Evolutionary conservation across 805 yeast genomes (phyloP).

Genomic region (Zygotorulaspora sp.): DNA sequence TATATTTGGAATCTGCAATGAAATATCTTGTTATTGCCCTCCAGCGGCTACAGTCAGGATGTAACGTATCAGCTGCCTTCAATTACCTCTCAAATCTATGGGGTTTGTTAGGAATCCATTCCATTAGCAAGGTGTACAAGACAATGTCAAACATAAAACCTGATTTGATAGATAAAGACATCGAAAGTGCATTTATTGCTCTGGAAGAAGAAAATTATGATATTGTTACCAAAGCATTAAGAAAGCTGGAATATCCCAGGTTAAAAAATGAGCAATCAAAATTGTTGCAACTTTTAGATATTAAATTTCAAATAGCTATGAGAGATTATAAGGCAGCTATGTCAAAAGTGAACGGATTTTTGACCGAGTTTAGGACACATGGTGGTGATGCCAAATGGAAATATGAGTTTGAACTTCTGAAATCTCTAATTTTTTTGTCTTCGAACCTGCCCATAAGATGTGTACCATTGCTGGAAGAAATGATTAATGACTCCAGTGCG

Average conservation of each 20-base stretch:
- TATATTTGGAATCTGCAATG: conserved; percentile 50
- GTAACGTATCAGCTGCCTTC: conserved; percentile 21
- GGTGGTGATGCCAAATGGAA: conserved; percentile 33
- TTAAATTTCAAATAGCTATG: conserved; percentile 37
- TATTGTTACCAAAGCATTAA: conserved; percentile 39
- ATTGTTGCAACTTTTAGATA: conserved; percentile 40
- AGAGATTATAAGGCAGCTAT: conserved; percentile 29
- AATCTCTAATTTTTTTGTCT: conserved; percentile 32
- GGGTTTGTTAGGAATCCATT: conserved; percentile 22
- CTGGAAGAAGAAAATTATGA: conserved; percentile 32
- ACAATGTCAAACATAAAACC: not conserved
- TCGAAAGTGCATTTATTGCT: conserved; percentile 9
- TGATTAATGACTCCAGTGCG: conserved; percentile 44
- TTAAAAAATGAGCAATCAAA: conserved; percentile 35
- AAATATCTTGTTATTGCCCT: conserved; percentile 54
- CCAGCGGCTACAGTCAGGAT: conserved; percentile 36
- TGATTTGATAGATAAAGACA: conserved; percentile 8
- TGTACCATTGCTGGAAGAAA: conserved; percentile 46
- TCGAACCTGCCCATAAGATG: conserved; percentile 47
- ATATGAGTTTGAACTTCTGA: conserved; percentile 25
- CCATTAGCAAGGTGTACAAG: conserved; percentile 17
- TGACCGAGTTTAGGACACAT: conserved; percentile 13
- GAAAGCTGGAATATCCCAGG: conserved; percentile 36
- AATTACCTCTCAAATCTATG: conserved; percentile 17
- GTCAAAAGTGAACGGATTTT: conserved; percentile 20